Percentiles rank a stretch among this genome's conserved stretches.
These are phyloP conservation scores for Lojkania enalia DNA, from an alignment of 2,329 filamentous ascomycete species.

Conservation along the genomic window DNA sequence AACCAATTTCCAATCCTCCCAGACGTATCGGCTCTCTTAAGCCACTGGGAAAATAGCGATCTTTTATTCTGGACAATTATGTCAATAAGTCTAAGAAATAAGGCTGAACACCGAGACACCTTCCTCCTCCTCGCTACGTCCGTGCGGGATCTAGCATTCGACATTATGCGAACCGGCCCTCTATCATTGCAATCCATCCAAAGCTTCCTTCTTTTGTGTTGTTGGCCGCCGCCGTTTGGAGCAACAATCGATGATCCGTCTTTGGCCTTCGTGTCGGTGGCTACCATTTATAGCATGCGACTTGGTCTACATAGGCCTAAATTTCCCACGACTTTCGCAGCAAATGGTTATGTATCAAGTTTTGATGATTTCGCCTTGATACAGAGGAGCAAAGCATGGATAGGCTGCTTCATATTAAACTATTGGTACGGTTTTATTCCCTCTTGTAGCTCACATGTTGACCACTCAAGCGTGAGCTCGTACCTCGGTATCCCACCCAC, in stretches of 20 bases:
- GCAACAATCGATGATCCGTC: conserved; percentile 1
- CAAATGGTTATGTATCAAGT: neutral
- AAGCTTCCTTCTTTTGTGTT: neutral
- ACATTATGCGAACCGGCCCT: neutral
- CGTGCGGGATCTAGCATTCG: neutral
- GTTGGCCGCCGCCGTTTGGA: conserved; percentile 2
- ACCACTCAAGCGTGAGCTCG: neutral
- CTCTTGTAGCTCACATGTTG: neutral
- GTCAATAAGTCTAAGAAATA: neutral
- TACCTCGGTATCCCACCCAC: neutral
- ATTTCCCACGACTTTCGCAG: neutral
- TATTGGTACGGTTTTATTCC: neutral
- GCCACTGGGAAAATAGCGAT: neutral
- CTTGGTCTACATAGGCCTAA: conserved; percentile 1
- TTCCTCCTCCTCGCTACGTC: neutral
- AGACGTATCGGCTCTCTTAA: neutral
- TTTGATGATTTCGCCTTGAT: neutral
- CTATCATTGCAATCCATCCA: neutral
- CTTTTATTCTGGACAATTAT: conserved; percentile 1
- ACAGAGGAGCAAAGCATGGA: neutral
- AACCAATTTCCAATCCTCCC: neutral
- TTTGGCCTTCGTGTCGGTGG: neutral
- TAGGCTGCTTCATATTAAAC: conserved; percentile 1
- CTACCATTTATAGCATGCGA: neutral
- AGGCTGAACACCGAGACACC: neutral